Conservation (phyloP, 768 basidiomycete species). For the Suillus sp. region DNA sequence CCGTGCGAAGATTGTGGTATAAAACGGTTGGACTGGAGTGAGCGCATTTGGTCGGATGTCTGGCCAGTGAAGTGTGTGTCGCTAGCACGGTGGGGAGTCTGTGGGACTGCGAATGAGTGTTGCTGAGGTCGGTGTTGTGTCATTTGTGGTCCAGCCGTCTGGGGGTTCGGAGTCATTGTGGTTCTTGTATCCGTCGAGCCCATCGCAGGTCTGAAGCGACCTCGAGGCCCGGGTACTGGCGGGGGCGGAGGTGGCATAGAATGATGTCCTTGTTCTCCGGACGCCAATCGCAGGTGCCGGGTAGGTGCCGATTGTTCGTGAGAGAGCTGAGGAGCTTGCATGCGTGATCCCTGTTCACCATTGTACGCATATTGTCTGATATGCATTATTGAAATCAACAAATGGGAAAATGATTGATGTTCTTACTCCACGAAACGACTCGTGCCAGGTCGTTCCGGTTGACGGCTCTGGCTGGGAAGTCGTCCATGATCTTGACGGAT, state of each 20-base stretch:
- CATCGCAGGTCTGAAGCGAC: conserved; percentile 29
- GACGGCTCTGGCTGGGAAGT: conserved; percentile 16
- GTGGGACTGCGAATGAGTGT: conserved; percentile 28
- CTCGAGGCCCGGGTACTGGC: conserved; percentile 21
- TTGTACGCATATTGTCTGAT: conserved; percentile 70
- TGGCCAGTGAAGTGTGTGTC: conserved; percentile 2
- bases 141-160: conserved; percentile 9
- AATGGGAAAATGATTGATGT: conserved; percentile 19
- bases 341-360: conserved; percentile 47
- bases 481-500: conserved; percentile 29
- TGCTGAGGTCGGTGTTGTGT: conserved; percentile 42
- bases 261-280: conserved; percentile 30
- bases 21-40: conserved; percentile 34
- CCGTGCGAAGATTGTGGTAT: conserved; percentile 30
- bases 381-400: conserved; percentile 13
- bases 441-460: conserved; percentile 46
- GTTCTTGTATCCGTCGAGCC: conserved; percentile 10
- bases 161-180: conserved; percentile 18
- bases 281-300: conserved; percentile 38
- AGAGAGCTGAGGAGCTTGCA: conserved; percentile 40
- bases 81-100: conserved; percentile 29
- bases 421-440: conserved; percentile 53
- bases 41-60: conserved; percentile 3
- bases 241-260: conserved; percentile 35
- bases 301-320: conserved; percentile 46